Base-by-base conservation (phyloP, 768 basidiomycete genomes). In the Agaricus sinodeliciosus region DNA sequence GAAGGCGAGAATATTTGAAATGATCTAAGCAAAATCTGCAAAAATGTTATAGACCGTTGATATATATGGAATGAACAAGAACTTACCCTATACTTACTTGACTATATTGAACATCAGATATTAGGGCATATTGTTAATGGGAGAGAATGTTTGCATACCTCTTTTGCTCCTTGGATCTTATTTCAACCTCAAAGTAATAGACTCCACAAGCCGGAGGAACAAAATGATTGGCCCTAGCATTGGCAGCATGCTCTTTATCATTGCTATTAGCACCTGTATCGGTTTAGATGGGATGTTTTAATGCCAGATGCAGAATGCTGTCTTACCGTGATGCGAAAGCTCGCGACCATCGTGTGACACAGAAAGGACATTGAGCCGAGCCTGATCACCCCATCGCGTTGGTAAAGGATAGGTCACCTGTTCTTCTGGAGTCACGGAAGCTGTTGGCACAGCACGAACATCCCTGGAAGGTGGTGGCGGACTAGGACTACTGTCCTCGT, bases 181-280 rank as follows among this genome's bases (percentile, higher is more conserved):
- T 81, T 60, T 88, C 82, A 4, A 93, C 82, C 71, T 99, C 95
- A 64, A 86, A 99, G 67, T 98, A 99, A 64, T 91, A 95, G 50
- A 98, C 83, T 19, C 94, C 96, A 60, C 89, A 89, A 9, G 86
- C 84, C 0, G 85, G 75, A 1, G 94, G 94, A 44, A 95, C 86
- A 0, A 86, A 80, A 58, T 81, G 71, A 41, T 79, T 79, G 0
- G 94, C 84, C 47, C 92, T 80, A 3, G 89, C 87, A 39, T 93
- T 77, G 9, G 90, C 90, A 0, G 92, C 91, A 31, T 44, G 43
- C 51, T 95, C 93, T 54, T 82, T 82, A 51, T 94, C 90, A 11
- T 80, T 81, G 48, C 68, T 76, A 54, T 72, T 73, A 8, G 77
- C 67, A 50, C 84, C 82, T 78, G 60, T 9, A 27, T 50, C 26